Evolutionary conservation across 257 asterid species (phyloP), one percentile per base, ranked within the genome.

Genomic region (Solanum lignicaule): DNA sequence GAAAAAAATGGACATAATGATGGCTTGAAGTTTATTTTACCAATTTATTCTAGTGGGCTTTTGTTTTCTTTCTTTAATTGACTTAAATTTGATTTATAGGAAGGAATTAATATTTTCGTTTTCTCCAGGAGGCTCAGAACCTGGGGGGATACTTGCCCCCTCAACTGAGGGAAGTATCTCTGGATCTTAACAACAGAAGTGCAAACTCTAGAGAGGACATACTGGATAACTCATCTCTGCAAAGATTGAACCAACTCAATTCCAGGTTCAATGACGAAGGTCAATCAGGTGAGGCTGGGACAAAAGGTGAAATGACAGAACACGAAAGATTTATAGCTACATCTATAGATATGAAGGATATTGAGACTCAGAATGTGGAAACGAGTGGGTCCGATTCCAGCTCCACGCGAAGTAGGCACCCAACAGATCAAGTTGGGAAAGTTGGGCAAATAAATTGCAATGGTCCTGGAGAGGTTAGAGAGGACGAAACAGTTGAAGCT

Each of bases 381-480:
- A 93, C 95, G 6, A 94, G 94, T 89, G 99, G 95, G 73, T 93
- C 98, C 3, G 98, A 93, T 93, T 93, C 98, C 74, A 97, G 98
- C 71, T 96, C 96, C 73, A 88, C 91, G 58, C 94, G 94, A 78
- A 94, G 94, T 87, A 96, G 92, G 89, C 91, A 90, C 91, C 84
- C 87, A 55, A 65, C 60, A 87, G 93, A 91, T 71, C 94, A 68
- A 86, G 89, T 88, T 91, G 94, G 87, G 65, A 83, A 92, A 87
- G 86, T 75, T 74, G 95, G 90, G 86, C 95, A 94, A 78, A 73
- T 91, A 87, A 95, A 88, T 88, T 93, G 92, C 82, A 89, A 89
- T 87, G 91, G 91, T 69, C 88, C 83, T 84, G 94, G 89, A 86
- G 98, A 93, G 84, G 88, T 86, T 90, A 85, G 90, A 83, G 95